A percentile compares a stretch with the other conserved stretches of the same genome.
Conservation (phyloP, 768 basidiomycete species). For the Psilocybe cubensis region DNA sequence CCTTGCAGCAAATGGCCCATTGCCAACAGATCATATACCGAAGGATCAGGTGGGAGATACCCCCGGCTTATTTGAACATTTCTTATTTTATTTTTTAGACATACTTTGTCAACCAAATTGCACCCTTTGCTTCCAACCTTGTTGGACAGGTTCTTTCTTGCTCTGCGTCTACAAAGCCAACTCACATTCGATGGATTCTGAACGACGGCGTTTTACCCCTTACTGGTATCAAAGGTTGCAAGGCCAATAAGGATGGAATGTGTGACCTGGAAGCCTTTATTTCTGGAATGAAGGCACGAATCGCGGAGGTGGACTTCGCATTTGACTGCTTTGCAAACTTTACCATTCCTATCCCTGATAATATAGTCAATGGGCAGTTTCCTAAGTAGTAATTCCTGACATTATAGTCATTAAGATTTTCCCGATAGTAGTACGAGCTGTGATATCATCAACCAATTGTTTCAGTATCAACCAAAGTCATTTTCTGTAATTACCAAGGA, state of each 20-base stretch:
- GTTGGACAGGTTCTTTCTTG: conserved; percentile 53
- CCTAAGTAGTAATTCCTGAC: conserved; percentile 22
- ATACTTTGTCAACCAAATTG: conserved; percentile 32
- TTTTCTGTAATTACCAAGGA: too few relatives aligned
- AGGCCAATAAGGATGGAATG: conserved; percentile 55
- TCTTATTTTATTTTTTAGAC: conserved; percentile 41
- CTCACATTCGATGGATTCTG: conserved; percentile 68
- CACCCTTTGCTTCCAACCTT: conserved; percentile 38
- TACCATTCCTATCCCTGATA: conserved; percentile 42
- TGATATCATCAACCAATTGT: too few relatives aligned
- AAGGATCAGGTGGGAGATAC: conserved; percentile 52
- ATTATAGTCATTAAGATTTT: too few relatives aligned
- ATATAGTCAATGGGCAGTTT: conserved; percentile 40
- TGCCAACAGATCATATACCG: conserved; percentile 65
- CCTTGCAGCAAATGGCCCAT: conserved; percentile 61
- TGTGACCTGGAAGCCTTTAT: conserved; percentile 68
- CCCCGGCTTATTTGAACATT: conserved; percentile 36
- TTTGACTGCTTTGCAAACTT: conserved; percentile 64
- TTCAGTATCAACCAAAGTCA: too few relatives aligned
- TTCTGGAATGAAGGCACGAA: conserved; percentile 55
- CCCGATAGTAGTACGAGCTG: too few relatives aligned
- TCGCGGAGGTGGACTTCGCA: conserved; percentile 61
- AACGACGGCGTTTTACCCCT: conserved; percentile 78
- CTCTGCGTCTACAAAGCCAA: conserved; percentile 25
- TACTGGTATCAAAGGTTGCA: conserved; percentile 65